Percentiles rank a stretch among this genome's conserved stretches.
Conservation (phyloP, 176 grass and related monocot genomes). For the Chloris gayana region DNA sequence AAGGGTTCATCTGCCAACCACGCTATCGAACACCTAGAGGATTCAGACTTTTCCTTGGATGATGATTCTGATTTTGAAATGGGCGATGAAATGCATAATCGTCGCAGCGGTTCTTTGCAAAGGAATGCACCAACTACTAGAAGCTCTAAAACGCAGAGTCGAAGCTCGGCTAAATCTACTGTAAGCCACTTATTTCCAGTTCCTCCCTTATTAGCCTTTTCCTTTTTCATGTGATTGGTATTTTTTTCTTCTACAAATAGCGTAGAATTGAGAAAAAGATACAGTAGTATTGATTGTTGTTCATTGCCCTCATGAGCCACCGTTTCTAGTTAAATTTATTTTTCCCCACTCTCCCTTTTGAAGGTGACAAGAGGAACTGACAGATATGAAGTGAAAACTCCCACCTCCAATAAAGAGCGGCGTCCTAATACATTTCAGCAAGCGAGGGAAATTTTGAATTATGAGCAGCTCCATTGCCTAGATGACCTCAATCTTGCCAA, state of each 20-base stretch:
- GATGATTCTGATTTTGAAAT: constrained; percentile 67
- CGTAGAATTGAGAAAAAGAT: not conserved
- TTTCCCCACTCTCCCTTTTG: not conserved
- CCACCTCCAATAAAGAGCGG: constrained; percentile 35
- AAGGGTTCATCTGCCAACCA: not conserved
- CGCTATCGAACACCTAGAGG: not conserved
- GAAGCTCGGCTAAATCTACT: constrained; percentile 38
- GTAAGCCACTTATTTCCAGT: constrained; percentile 44
- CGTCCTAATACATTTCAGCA: constrained; percentile 17
- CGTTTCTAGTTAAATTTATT: not conserved
- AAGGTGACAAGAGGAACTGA: constrained; percentile 44
- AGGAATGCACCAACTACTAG: constrained; percentile 20
- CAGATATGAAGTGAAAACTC: constrained; percentile 37
- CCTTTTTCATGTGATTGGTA: constrained; percentile 1
- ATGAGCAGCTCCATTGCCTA: constrained; percentile 61
- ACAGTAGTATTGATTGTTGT: no score
- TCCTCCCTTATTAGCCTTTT: not conserved
- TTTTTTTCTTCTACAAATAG: constrained; percentile 18
- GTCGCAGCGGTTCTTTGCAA: not conserved
- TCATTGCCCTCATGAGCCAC: not conserved
- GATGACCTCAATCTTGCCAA: constrained; percentile 78
- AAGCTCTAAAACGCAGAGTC: not conserved
- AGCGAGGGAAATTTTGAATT: constrained; percentile 50
- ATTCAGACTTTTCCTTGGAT: constrained; percentile 8
- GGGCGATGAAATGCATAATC: constrained; percentile 18